Evolutionary conservation across 2,329 filamentous ascomycete genomes (phyloP), one percentile per base, ranked within the genome.

Genomic region (Colletotrichum caudatum): DNA sequence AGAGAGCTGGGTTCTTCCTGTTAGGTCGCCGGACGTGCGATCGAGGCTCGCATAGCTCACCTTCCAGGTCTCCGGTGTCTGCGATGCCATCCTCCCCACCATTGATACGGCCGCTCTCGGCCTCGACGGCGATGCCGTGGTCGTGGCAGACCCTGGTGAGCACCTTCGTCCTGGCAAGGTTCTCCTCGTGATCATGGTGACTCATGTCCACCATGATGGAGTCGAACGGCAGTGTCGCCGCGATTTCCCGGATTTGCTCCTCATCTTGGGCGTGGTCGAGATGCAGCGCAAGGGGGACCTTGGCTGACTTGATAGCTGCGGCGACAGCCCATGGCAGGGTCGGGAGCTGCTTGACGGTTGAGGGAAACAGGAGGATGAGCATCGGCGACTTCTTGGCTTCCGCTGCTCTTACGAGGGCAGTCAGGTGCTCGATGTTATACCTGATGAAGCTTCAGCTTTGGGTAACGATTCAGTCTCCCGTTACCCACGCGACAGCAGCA

Each of bases 201-300:
- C 86, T 89, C 91, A 94, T 94, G 80, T 94, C 92, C 0, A 93
- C 89, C 91, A 94, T 93, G 78, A 94, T 93, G 64, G 84, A 87
- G 78, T 93, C 92, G 74, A 93, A 93, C 0, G 84, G 84, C 48
- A 89, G 82, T 1, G 83, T 81, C 0, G 88, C 88, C 0, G 89
- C 89, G 23, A 69, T 54, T 0, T 81, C 81, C 6, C 85, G 84
- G 73, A 92, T 90, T 54, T 89, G 85, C 67, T 85, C 85, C 39
- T 88, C 86, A 7, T 85, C 85, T 76, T 92, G 90, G 7, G 89
- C 89, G 78, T 92, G 90, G 81, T 93, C 90, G 76, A 93, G 86
- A 79, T 92, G 90, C 14, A 92, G 53, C 3, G 69, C 51, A n/a
- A 71, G 35, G 0, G 69, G 69, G 5, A 71, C 69, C 20, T 39